These are phyloP conservation scores for Halteria grandinella DNA, from an alignment of 73 alveolate genomes.

Conservation along the genomic window DNA sequence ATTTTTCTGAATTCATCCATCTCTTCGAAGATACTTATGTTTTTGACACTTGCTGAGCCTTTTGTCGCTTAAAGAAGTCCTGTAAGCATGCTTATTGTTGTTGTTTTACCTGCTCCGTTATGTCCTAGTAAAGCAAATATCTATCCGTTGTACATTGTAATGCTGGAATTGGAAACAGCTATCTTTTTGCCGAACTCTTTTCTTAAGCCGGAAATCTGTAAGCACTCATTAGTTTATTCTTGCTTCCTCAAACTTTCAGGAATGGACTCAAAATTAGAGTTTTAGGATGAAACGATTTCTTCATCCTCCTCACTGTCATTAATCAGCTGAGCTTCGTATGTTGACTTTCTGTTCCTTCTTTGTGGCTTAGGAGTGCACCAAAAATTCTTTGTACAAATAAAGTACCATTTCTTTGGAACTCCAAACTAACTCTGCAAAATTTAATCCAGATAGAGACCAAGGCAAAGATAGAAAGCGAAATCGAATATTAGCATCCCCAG, in stretches of 20 bases:
- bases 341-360: conserved; percentile 14
- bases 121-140: conserved; percentile 98
- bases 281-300: conserved; percentile 30
- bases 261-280: conserved; percentile 39
- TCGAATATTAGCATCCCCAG: conserved; percentile 67
- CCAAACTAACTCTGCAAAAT: conserved; percentile 90
- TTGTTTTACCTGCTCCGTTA: conserved; percentile 99
- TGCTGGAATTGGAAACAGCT: conserved; percentile 88
- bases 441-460: conserved; percentile 85
- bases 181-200: conserved; percentile 81
- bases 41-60: conserved; percentile 76
- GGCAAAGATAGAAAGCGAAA: conserved; percentile 60
- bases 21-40: conserved; percentile 71
- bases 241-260: conserved; percentile 29
- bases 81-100: conserved; percentile 93
- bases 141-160: conserved; percentile 93
- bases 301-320: too few relatives aligned
- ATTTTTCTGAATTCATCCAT: conserved; percentile 79
- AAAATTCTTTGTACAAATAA: conserved; percentile 69
- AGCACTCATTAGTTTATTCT: conserved; percentile 68
- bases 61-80: conserved; percentile 74
- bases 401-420: conserved; percentile 79
- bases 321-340: neutral
- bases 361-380: conserved; percentile 72
- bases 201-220: conserved; percentile 63